A percentile compares a stretch with the other conserved stretches of the same genome.
Conservation (phyloP, 345 rosid genomes). For the Schrenkiella parvula region DNA sequence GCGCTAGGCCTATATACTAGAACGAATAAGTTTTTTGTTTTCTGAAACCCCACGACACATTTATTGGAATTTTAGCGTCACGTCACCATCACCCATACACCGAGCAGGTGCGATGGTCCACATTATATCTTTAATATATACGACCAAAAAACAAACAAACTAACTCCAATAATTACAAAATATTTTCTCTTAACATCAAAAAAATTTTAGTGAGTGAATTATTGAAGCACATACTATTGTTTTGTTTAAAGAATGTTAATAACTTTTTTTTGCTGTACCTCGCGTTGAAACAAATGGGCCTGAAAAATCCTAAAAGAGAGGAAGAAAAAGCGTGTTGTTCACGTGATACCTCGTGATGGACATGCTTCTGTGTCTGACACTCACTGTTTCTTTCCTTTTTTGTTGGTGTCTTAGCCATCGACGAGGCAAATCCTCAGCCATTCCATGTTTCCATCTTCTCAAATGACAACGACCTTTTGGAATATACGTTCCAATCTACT, state of each 20-base stretch:
- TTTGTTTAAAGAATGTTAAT: not conserved
- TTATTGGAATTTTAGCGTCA: slow-evolving; percentile 22
- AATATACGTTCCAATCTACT: slow-evolving; percentile 4
- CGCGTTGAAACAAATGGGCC: slow-evolving; percentile 24
- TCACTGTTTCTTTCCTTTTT: slow-evolving; percentile 9
- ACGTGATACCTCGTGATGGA: slow-evolving; percentile 44
- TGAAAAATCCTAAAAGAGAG: slow-evolving; percentile 2
- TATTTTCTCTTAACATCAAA: not conserved
- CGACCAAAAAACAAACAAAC: too few species aligned
- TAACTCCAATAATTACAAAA: not conserved
- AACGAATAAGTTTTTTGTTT: slow-evolving; percentile 26
- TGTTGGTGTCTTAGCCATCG: slow-evolving; percentile 14
- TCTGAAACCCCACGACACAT: slow-evolving; percentile 28
- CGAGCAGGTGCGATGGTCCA: slow-evolving; percentile 27
- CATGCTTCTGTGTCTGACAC: slow-evolving; percentile 52
- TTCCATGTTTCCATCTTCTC: slow-evolving; percentile 23
- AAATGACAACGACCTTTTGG: slow-evolving; percentile 31
- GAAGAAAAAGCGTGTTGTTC: slow-evolving; percentile 33
- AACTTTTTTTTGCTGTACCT: not conserved
- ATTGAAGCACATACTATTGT: not conserved
- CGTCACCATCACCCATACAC: slow-evolving; percentile 23
- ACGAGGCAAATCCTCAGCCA: slow-evolving; percentile 41
- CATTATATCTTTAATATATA: slow-evolving; percentile 1
- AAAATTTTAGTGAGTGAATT: not conserved
- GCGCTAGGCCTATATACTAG: not conserved